Conservation (phyloP, 2,329 filamentous ascomycete genomes). For the Monosporascus sp. region DNA sequence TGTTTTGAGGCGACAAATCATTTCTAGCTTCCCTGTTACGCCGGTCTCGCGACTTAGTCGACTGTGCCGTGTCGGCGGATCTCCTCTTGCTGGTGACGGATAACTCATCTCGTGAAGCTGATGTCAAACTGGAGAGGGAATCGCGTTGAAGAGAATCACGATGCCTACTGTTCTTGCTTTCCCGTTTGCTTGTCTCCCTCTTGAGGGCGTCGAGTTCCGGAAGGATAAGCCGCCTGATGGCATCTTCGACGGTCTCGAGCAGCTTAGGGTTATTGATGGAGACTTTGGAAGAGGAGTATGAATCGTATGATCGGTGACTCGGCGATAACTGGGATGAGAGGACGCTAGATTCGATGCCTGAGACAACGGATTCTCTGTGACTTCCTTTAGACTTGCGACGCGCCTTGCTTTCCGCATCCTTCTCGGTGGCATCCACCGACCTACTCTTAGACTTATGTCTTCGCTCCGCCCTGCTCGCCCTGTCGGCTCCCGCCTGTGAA, state of each 20-base stretch:
- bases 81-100: slow-evolving; percentile 49
- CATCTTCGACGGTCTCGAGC: slow-evolving; percentile 87
- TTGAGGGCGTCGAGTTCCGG: slow-evolving; percentile 90
- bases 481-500: slow-evolving; percentile 30
- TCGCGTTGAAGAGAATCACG: slow-evolving; percentile 37
- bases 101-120: slow-evolving; percentile 48
- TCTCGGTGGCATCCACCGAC: slow-evolving; percentile 44
- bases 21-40: slow-evolving; percentile 52
- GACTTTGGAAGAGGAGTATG: slow-evolving; percentile 54
- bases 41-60: slow-evolving; percentile 36
- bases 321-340: slow-evolving; percentile 49
- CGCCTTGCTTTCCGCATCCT: slow-evolving; percentile 39
- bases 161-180: slow-evolving; percentile 41
- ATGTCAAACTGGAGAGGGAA: slow-evolving; percentile 56
- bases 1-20: slow-evolving; percentile 46
- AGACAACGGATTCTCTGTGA: slow-evolving; percentile 48
- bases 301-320: slow-evolving; percentile 51
- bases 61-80: slow-evolving; percentile 48
- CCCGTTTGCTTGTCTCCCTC: slow-evolving; percentile 76
- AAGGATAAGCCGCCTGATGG: slow-evolving; percentile 81
- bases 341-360: slow-evolving; percentile 49
- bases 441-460: slow-evolving; percentile 46
- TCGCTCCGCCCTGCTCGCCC: slow-evolving; percentile 42
- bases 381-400: slow-evolving; percentile 47
- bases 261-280: slow-evolving; percentile 91